Evolutionary conservation across 768 basidiomycete species (phyloP).

Genomic region (Crucibulum laeve): DNA sequence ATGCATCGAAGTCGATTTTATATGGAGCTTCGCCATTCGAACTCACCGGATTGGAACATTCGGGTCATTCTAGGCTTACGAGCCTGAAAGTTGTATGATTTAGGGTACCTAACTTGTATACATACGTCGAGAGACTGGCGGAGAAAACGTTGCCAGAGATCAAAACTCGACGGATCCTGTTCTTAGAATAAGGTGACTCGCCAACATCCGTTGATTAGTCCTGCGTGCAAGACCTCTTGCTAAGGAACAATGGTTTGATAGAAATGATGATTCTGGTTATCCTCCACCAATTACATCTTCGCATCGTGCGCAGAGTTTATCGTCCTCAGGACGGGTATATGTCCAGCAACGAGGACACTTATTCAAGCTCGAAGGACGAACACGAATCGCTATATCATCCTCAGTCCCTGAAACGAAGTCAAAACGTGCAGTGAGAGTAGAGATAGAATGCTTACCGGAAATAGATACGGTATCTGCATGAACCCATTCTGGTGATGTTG

Average conservation of each 20-base stretch:
- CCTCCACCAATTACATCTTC: constrained; percentile 17
- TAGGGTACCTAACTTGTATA: too few species aligned
- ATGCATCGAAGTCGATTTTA: too few species aligned
- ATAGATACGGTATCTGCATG: constrained; percentile 39
- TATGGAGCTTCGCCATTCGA: too few species aligned
- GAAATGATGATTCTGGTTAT: neutral
- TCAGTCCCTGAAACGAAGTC: constrained; percentile 11
- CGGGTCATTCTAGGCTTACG: too few species aligned
- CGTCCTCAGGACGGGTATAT: constrained; percentile 47
- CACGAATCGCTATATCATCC: constrained; percentile 40
- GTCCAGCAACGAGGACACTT: constrained; percentile 97
- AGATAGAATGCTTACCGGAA: constrained; percentile 33
- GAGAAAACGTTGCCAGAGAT: constrained; percentile 5
- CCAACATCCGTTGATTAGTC: constrained; percentile 1
- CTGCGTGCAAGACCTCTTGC: too few species aligned
- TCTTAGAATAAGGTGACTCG: constrained; percentile 6
- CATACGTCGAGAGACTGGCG: constrained; percentile 2
- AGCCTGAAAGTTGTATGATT: too few species aligned
- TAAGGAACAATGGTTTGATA: neutral
- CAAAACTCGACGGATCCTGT: constrained; percentile 5
- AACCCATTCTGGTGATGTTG: constrained; percentile 41
- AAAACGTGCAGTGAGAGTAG: neutral
- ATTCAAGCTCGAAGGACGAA: constrained; percentile 52
- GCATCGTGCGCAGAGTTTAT: constrained; percentile 68
- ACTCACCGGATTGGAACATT: too few species aligned